phyloP scores from a whole-genome alignment of 2,329 filamentous ascomycete species.

The Aspergillus caelatus region DNA sequence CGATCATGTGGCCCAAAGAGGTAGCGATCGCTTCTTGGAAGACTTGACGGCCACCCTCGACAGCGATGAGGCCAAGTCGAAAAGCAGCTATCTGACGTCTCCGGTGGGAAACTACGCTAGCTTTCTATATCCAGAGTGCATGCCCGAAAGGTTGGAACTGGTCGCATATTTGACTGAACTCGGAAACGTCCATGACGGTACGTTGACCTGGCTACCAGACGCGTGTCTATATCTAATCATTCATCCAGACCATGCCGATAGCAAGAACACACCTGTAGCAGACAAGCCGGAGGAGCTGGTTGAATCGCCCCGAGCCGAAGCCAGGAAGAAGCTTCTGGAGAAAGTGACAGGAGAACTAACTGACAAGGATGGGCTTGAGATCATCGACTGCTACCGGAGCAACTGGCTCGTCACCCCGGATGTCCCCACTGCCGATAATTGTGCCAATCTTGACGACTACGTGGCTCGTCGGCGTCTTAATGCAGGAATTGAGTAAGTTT shows the following conservation, averaged over 20 bases:
- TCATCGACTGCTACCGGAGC: conserved; percentile 18
- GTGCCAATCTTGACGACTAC: conserved; percentile 17
- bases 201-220: neutral
- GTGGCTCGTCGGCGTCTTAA: conserved; percentile 16
- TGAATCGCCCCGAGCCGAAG: conserved; percentile 13
- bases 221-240: neutral
- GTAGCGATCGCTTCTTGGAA: conserved; percentile 16
- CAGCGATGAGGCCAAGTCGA: conserved; percentile 7
- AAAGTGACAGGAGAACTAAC: conserved; percentile 14
- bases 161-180: conserved; percentile 17
- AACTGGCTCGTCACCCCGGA: conserved; percentile 17
- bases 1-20: conserved; percentile 18
- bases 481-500: conserved; percentile 16
- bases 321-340: conserved; percentile 11
- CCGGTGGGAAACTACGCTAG: conserved; percentile 18
- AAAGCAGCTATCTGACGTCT: conserved; percentile 13
- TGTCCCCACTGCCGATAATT: conserved; percentile 15
- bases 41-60: conserved; percentile 11
- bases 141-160: conserved; percentile 14
- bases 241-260: neutral
- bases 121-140: conserved; percentile 17
- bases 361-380: conserved; percentile 17
- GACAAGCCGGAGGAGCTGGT: conserved; percentile 9
- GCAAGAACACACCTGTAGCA: neutral
- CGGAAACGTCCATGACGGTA: conserved; percentile 16